These are phyloP conservation scores for Ogataea haglerorum DNA, from an alignment of 805 yeast species.

Conservation along the genomic window DNA sequence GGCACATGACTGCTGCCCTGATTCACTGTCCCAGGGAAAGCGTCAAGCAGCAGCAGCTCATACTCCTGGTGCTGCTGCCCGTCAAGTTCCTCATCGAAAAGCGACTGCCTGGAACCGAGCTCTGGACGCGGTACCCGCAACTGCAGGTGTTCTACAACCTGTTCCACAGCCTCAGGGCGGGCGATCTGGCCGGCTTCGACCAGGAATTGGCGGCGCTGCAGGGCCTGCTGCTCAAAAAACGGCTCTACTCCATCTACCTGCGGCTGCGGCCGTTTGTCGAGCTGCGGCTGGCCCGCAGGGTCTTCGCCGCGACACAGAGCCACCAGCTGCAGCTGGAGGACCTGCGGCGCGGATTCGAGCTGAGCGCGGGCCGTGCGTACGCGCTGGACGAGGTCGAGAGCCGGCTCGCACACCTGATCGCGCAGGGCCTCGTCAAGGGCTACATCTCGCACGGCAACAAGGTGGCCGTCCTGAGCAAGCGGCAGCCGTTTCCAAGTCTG, in stretches of 20 bases:
- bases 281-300: slow-evolving; percentile 47
- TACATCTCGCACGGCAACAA: slow-evolving; percentile 74
- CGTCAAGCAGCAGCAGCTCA: slow-evolving; percentile 39
- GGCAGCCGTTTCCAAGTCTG: slow-evolving; percentile 62
- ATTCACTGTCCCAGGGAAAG: slow-evolving; percentile 26
- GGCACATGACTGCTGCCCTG: slow-evolving; percentile 51
- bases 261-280: slow-evolving; percentile 49
- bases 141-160: slow-evolving; percentile 46
- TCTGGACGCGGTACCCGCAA: slow-evolving; percentile 42
- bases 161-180: slow-evolving; percentile 46
- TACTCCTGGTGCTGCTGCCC: slow-evolving; percentile 63
- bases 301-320: slow-evolving; percentile 28
- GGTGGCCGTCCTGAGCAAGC: slow-evolving; percentile 72
- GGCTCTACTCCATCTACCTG: slow-evolving; percentile 58
- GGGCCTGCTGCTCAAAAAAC: slow-evolving; percentile 49
- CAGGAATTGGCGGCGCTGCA: slow-evolving; percentile 42
- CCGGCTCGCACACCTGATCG: slow-evolving; percentile 61
- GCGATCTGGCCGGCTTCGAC: slow-evolving; percentile 56
- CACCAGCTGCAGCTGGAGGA: slow-evolving; percentile 19
- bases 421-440: slow-evolving; percentile 63
- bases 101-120: slow-evolving; percentile 41
- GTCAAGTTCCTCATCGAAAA: slow-evolving; percentile 49
- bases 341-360: slow-evolving; percentile 9
- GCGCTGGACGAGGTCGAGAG: slow-evolving; percentile 63
- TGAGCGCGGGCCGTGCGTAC: slow-evolving; percentile 21